phyloP scores from a whole-genome alignment of 805 yeast species.

The Blastobotrys parvus region DNA sequence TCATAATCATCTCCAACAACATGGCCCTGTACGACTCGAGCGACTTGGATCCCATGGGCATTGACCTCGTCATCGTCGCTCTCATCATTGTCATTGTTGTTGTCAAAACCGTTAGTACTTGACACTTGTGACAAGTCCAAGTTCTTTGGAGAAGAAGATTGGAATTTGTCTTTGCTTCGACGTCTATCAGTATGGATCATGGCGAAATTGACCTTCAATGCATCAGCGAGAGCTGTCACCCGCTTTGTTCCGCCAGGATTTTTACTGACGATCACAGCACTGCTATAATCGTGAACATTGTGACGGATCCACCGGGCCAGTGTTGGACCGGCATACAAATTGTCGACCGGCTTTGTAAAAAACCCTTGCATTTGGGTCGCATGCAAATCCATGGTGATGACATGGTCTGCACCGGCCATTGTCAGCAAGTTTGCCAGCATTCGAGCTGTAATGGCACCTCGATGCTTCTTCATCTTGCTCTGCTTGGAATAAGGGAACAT shows the following conservation, averaged over 20 bases:
- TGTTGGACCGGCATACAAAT: constrained; percentile 92
- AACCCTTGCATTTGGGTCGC: constrained; percentile 99
- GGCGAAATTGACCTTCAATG: constrained; percentile 90
- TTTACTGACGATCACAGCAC: constrained; percentile 95
- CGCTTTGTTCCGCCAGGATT: constrained; percentile 99
- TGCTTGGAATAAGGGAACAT: constrained; percentile 97
- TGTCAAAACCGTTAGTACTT: not conserved
- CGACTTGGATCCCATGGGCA: constrained; percentile 62
- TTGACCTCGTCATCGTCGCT: constrained; percentile 19
- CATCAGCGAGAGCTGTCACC: constrained; percentile 96
- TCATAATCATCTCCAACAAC: constrained; percentile 82
- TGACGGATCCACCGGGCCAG: constrained; percentile 93
- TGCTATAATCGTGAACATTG: constrained; percentile 72
- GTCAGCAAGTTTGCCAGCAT: constrained; percentile 89
- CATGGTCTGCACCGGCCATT: constrained; percentile 99
- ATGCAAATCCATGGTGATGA: constrained; percentile 90
- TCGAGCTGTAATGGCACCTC: constrained; percentile 98
- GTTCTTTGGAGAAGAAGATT: not conserved
- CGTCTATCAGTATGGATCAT: constrained; percentile 98
- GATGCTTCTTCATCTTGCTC: constrained; percentile 95
- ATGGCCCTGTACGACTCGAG: constrained; percentile 93
- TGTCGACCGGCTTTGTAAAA: constrained; percentile 94
- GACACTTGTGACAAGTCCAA: not conserved
- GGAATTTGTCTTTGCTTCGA: constrained; percentile 45
- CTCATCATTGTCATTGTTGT: constrained; percentile 12